These are phyloP conservation scores for Leishmania martiniquensis DNA, from an alignment of 208 protist species.

Conservation along the genomic window DNA sequence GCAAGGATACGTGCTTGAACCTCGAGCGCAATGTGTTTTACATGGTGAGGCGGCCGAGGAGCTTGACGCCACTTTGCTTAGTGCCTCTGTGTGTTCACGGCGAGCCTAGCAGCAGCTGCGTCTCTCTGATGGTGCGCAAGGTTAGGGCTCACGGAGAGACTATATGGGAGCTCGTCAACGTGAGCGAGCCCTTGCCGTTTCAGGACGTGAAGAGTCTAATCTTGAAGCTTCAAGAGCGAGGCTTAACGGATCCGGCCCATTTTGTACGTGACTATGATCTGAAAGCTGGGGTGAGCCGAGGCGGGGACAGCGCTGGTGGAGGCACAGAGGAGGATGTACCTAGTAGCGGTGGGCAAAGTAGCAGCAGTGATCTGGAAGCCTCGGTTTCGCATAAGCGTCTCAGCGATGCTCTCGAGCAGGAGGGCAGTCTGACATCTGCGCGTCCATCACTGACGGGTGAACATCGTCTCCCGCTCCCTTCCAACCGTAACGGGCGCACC, in stretches of 20 bases:
- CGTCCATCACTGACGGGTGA: neutral
- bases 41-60: conserved; percentile 51
- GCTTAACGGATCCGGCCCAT: conserved; percentile 51
- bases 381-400: conserved; percentile 21
- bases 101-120: conserved; percentile 42
- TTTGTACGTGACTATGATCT: conserved; percentile 52
- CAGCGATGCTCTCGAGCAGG: conserved; percentile 26
- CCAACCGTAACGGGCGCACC: conserved; percentile 12
- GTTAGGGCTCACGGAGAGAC: conserved; percentile 45
- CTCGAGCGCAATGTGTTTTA: conserved; percentile 60
- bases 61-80: conserved; percentile 47
- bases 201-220: conserved; percentile 70
- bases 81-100: conserved; percentile 49
- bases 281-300: conserved; percentile 12
- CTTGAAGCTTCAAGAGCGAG: conserved; percentile 51
- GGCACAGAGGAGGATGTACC: conserved; percentile 16
- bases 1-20: conserved; percentile 31
- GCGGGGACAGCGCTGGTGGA: conserved; percentile 10
- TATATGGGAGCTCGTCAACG: conserved; percentile 76
- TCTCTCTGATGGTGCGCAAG: conserved; percentile 74
- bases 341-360: conserved; percentile 17
- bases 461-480: neutral
- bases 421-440: conserved; percentile 23
- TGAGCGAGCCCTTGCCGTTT: conserved; percentile 48
- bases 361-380: conserved; percentile 16